Evolutionary conservation across 495 filamentous ascomycete genomes (phyloP).

Genomic region (Wilcoxina mikolae): DNA sequence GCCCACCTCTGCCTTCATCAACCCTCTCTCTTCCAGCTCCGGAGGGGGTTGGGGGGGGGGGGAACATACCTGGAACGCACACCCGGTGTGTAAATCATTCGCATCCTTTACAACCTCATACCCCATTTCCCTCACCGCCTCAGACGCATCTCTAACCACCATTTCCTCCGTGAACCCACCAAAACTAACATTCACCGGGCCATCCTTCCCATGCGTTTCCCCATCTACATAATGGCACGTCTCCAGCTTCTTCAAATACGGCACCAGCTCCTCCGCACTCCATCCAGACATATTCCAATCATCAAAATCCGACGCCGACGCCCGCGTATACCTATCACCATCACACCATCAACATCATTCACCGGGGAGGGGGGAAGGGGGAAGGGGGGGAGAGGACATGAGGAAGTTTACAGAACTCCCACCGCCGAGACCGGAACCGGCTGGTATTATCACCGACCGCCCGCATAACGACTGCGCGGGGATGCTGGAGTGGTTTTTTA

Average conservation of each 20-base stretch:
- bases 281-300: slow-evolving; percentile 40
- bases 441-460: background rate
- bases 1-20: slow-evolving; percentile 19
- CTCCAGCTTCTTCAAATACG: slow-evolving; percentile 42
- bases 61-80: slow-evolving; percentile 29
- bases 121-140: slow-evolving; percentile 33
- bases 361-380: slow-evolving; percentile 19
- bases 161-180: slow-evolving; percentile 32
- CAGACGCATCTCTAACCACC: slow-evolving; percentile 12
- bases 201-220: slow-evolving; percentile 35
- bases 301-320: slow-evolving; percentile 35
- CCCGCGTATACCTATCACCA: background rate
- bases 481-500: background rate
- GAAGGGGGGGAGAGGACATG: no score
- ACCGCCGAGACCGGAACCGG: background rate
- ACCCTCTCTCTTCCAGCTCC: background rate
- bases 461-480: background rate
- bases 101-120: slow-evolving; percentile 34
- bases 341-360: background rate
- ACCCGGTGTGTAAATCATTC: slow-evolving; percentile 31
- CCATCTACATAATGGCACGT: slow-evolving; percentile 8
- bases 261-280: slow-evolving; percentile 38
- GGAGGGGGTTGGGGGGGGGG: background rate
- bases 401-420: background rate
- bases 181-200: slow-evolving; percentile 37